Conservation (phyloP, 176 grass and related monocot genomes). For the Olyra latifolia region DNA sequence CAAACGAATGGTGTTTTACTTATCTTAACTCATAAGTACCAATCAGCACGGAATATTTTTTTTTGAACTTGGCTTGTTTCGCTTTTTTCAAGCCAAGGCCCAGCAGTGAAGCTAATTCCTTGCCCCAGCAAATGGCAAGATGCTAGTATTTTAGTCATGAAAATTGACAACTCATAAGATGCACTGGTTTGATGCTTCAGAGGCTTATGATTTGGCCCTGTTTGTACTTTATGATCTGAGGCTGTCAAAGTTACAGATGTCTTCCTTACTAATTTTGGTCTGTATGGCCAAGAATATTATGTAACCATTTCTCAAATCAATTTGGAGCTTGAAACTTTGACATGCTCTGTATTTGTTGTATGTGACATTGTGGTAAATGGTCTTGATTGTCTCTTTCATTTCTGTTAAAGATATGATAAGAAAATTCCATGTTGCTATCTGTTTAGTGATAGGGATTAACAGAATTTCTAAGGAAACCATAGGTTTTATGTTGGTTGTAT, state of each 20-base stretch:
- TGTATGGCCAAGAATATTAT: not conserved
- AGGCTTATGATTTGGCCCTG: not conserved
- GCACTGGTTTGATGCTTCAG: not conserved
- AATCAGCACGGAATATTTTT: not conserved
- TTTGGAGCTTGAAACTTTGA: slow-evolving; percentile 11
- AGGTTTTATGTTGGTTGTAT: slow-evolving; percentile 10
- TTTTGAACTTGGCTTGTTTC: not conserved
- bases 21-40: too few species aligned
- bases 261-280: not conserved
- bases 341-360: slow-evolving; percentile 10
- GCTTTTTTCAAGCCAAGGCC: not conserved
- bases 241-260: not conserved
- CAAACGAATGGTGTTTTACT: too few species aligned
- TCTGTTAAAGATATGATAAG: not conserved
- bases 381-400: not conserved
- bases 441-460: slow-evolving; percentile 21
- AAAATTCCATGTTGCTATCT: slow-evolving; percentile 5
- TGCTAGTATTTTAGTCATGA: slow-evolving; percentile 1
- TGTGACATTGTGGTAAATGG: not conserved
- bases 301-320: not conserved
- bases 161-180: not conserved
- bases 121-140: not conserved
- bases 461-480: not conserved
- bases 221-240: not conserved
- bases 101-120: slow-evolving; percentile 8